Evolutionary conservation across 2,329 filamentous ascomycete species (phyloP).

Genomic region (Parascedosporium putredinis): DNA sequence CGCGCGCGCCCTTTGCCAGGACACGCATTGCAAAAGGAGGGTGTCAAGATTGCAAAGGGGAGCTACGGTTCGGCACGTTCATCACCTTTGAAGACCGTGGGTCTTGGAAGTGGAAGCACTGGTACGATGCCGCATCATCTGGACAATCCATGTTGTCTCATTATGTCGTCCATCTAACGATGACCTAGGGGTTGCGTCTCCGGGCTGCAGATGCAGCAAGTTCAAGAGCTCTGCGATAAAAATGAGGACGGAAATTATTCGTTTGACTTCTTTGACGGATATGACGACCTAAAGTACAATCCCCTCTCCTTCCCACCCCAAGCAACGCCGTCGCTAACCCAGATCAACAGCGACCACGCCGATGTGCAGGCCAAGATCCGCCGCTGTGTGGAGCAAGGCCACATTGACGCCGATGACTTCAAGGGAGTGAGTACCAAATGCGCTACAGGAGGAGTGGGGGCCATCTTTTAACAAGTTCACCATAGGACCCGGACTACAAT

Average conservation of each 20-base stretch:
- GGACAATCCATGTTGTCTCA: background rate
- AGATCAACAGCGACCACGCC: conserved; percentile 28
- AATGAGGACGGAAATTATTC: conserved; percentile 39
- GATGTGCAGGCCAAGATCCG: conserved; percentile 65
- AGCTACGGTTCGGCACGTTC: conserved; percentile 67
- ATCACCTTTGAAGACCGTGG: conserved; percentile 52
- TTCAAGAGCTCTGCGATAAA: conserved; percentile 45
- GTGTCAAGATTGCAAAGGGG: conserved; percentile 68
- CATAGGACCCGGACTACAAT: conserved; percentile 65
- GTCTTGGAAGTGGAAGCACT: conserved; percentile 74
- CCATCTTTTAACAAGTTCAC: conserved; percentile 11
- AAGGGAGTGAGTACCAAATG: conserved; percentile 62
- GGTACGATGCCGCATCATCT: conserved; percentile 42
- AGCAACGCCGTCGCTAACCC: background rate
- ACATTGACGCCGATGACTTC: conserved; percentile 79
- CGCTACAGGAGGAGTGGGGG: background rate
- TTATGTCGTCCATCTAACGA: background rate
- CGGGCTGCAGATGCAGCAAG: conserved; percentile 57
- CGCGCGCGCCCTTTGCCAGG: conserved; percentile 65
- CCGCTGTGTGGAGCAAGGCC: conserved; percentile 62
- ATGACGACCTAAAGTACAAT: conserved; percentile 54
- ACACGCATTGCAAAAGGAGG: conserved; percentile 60
- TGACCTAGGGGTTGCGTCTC: conserved; percentile 73
- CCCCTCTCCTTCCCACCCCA: background rate
- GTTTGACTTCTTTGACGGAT: conserved; percentile 65